These are phyloP conservation scores for Phytophthora pinifolia DNA, from an alignment of 352 stramenopile species.

Conservation along the genomic window DNA sequence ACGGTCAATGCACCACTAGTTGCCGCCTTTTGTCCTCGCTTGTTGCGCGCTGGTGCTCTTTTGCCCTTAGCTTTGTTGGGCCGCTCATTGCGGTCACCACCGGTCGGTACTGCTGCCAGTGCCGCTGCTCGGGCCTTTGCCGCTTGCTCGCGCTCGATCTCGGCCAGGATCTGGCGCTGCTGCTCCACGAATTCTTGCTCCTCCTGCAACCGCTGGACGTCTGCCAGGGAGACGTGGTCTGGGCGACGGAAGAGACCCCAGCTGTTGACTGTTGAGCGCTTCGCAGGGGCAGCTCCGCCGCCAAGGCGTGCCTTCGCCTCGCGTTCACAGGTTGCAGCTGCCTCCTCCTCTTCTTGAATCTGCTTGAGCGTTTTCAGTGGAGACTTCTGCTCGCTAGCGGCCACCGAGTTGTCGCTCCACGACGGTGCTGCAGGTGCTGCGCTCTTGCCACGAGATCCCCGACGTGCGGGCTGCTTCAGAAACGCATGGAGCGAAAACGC, in stretches of 20 bases:
- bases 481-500: slow-evolving; percentile 69
- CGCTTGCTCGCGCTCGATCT: slow-evolving; percentile 51
- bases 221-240: slow-evolving; percentile 54
- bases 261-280: slow-evolving; percentile 60
- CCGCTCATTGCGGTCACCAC: slow-evolving; percentile 3
- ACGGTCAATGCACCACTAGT: background rate
- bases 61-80: slow-evolving; percentile 15
- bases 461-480: slow-evolving; percentile 47
- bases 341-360: slow-evolving; percentile 70
- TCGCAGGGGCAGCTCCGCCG: slow-evolving; percentile 16
- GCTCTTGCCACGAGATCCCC: slow-evolving; percentile 15
- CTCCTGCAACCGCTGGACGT: slow-evolving; percentile 63
- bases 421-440: slow-evolving; percentile 11
- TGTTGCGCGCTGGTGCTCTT: slow-evolving; percentile 7
- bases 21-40: slow-evolving; percentile 17
- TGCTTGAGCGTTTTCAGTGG: slow-evolving; percentile 53
- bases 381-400: slow-evolving; percentile 16
- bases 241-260: slow-evolving; percentile 56
- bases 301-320: slow-evolving; percentile 50
- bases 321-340: slow-evolving; percentile 34
- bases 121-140: slow-evolving; percentile 15
- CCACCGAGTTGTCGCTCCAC: slow-evolving; percentile 18
- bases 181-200: slow-evolving; percentile 66
- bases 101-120: slow-evolving; percentile 3
- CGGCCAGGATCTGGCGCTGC: slow-evolving; percentile 62